Base-by-base conservation (phyloP, 1,284 basidiomycete genomes). In the Marasmius oreades region DNA sequence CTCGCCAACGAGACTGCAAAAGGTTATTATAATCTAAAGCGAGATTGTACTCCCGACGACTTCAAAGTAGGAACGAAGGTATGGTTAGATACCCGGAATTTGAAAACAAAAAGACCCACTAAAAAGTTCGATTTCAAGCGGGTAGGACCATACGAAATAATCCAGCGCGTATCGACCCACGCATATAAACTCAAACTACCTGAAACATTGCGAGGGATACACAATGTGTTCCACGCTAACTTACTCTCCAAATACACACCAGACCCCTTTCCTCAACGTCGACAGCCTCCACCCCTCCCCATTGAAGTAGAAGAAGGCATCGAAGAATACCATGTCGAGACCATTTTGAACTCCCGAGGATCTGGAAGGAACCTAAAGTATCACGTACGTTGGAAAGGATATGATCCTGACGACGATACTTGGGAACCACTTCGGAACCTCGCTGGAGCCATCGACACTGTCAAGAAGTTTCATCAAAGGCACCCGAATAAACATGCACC, bases 261-360 rank as follows among this genome's bases (percentile, higher is more conserved):
- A 2, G 57, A 64, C 14, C 18, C 43, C 12, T 52, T 59, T 31
- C 55, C 52, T 3, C 23, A 42, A 43, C 39, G 53, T 28, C 28
- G 59, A 43, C 33, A 33, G 6, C 54, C 52, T 33, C 46, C 44
- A 5, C 50, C 34, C 3, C 53, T 46, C 16, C 45, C 57, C 24
- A n/a, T 51, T 18, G 31, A 53, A 18, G 26, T 50, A 20, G 23
- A 42, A 31, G 50, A 18, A 36, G 47, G 16, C 12, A 24, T 23
- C 5, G 34, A 51, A 8, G 57, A 58, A 53, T 52, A 58, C 44
- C 58, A 64, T 33, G 64, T 68, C 0, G 64, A 69, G 36, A n/a
- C 55, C 1, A 63, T 67, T 14, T 18, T 66, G 4, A 58, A 69
- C 53, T 57, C 53, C 34, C 23, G 57, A n/a, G 22, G 61, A 14